Conservation (phyloP, 1,284 basidiomycete species). For the Cutaneotrichosporon mucoides region DNA sequence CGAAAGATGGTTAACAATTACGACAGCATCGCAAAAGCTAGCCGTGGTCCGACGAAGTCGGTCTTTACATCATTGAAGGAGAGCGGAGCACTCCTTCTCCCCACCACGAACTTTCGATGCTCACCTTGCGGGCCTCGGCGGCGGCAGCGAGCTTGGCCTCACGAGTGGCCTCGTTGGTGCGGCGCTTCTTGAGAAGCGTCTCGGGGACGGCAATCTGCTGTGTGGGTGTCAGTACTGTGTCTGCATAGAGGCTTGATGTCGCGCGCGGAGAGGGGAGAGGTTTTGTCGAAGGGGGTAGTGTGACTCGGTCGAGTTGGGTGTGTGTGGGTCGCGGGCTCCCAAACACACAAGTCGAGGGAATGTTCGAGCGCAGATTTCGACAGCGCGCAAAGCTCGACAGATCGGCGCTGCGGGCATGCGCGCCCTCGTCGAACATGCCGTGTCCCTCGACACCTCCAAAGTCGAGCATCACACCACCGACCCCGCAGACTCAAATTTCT, state of each 20-base stretch:
- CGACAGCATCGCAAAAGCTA: slow-evolving; percentile 64
- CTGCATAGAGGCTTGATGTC: not conserved
- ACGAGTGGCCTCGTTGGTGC: slow-evolving; percentile 94
- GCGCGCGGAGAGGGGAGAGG: not conserved
- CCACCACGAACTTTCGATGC: slow-evolving; percentile 28
- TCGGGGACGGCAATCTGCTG: slow-evolving; percentile 78
- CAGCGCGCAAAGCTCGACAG: not conserved
- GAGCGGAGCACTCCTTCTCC: not conserved
- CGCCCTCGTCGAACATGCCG: not conserved
- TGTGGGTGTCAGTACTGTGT: slow-evolving; percentile 5
- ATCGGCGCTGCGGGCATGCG: not conserved
- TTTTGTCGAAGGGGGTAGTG: not conserved
- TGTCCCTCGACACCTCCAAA: not conserved
- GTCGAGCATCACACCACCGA: not conserved
- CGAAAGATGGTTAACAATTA: slow-evolving; percentile 93
- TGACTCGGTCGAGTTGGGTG: too few relatives aligned
- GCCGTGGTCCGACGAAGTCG: slow-evolving; percentile 47
- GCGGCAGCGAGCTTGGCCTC: slow-evolving; percentile 90
- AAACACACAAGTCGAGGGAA: too few relatives aligned
- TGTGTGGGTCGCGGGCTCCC: not conserved
- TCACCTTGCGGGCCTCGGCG: slow-evolving; percentile 85
- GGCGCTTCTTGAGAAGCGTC: slow-evolving; percentile 99
- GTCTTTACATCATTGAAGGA: slow-evolving; percentile 71
- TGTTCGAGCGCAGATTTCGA: not conserved
- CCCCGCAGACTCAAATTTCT: slow-evolving; percentile 3